These are phyloP conservation scores for Phoenix roebelenii DNA, from an alignment of 176 grass and related monocot species.

Conservation along the genomic window DNA sequence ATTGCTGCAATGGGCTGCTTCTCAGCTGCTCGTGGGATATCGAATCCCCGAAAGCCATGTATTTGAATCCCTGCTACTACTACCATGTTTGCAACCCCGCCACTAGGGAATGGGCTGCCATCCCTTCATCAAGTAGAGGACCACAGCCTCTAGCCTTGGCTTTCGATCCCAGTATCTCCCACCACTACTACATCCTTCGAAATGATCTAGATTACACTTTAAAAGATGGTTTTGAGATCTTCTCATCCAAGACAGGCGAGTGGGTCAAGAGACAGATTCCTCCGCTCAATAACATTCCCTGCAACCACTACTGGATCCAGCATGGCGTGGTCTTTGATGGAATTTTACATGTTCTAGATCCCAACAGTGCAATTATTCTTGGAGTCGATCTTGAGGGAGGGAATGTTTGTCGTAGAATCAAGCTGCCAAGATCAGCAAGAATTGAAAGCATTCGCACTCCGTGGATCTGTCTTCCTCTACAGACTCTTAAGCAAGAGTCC, in stretches of 20 bases:
- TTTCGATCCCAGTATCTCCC: neutral
- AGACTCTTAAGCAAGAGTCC: neutral
- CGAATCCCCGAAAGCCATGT: too few species aligned
- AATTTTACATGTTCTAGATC: conserved; percentile 14
- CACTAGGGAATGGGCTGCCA: neutral
- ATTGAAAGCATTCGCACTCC: too few species aligned
- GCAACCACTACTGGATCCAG: neutral
- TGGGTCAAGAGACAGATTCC: neutral
- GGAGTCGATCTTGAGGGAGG: neutral
- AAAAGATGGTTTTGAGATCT: conserved; percentile 5
- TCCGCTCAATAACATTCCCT: neutral
- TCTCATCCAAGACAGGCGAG: conserved; percentile 2
- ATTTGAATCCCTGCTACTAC: too few species aligned
- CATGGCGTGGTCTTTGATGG: conserved; percentile 8
- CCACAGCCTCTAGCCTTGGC: conserved; percentile 1
- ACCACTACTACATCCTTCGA: neutral
- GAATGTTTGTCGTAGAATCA: neutral
- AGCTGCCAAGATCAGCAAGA: neutral
- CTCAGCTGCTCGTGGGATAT: neutral
- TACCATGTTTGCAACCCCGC: conserved; percentile 13
- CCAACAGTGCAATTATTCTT: neutral
- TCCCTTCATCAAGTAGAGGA: neutral
- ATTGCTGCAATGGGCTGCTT: conserved; percentile 17
- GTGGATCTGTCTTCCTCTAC: too few species aligned
- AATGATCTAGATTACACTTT: neutral